Evolutionary conservation across 495 filamentous ascomycete genomes (phyloP), one percentile per base, ranked within the genome.

Genomic region (Lasiosphaeria ovina): DNA sequence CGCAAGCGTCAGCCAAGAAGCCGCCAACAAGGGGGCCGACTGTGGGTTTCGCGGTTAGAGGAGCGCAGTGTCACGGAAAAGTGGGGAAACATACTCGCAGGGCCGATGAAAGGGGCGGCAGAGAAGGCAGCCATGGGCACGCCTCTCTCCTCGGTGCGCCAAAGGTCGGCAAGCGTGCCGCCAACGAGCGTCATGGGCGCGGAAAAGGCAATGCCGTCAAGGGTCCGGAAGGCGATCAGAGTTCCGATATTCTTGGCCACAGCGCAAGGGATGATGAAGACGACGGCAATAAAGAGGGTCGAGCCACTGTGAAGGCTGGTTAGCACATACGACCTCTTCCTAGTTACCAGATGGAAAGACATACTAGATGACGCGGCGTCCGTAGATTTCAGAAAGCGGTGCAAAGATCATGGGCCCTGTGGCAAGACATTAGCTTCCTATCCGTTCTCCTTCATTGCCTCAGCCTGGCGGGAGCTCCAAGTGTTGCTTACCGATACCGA

Each of bases 41-140:
- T 24, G 24, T 24, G 24, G 24, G 24, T 75, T 24, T 24, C 77
- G 50, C 47, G 14, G 59, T 70, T 61, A 68, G 65, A 45, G n/a
- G 11, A 17, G 16, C 10, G 17, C 3, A 16, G 10, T 11, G 31
- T 16, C 31, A 4, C 16, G 17, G 17, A 5, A 16, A 6, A 70
- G 85, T 0, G 24, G 24, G 24, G 24, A 2, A 24, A 24, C 24
- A 24, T 24, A 24, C 24, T 83, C 6, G 89, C 89, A 48, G 89
- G 89, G 3, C 89, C 90, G 36, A 91, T 77, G 66, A 92, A 90
- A 0, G 90, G 90, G 35, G 89, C 89, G 34, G 89, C 89, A 34
- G 81, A 86, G 73, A 92, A 93, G 35, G 89, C 88, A n/a, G 89
- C 89, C 89, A 93, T 92, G 3, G 90, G 88, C 34, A 92, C 85